Base-by-base conservation (phyloP, 176 grass and related monocot genomes). In the Secale cereale region DNA sequence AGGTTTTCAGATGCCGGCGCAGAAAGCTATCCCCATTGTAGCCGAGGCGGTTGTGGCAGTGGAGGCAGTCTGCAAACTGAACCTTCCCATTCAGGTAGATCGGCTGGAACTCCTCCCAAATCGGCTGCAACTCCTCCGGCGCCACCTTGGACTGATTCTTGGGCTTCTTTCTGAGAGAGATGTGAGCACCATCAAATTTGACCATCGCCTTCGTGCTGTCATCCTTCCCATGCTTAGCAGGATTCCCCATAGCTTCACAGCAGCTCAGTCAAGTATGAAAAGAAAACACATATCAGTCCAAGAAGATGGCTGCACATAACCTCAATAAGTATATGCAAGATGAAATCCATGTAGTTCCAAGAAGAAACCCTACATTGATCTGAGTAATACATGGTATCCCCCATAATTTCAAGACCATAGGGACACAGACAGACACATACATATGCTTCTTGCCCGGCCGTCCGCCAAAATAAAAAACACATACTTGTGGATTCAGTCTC, bases 31-130 rank as follows among this genome's bases (percentile, higher is more conserved):
- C 74, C 1, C 89, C 89, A 15, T 68, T 90, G 80, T 76, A 87
- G 85, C 85, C 68, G 59, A 87, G 78, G 60, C 84, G 89, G 35
- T 56, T 75, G 48, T 19, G 80, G 85, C 89, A 90, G 85, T 86
- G 80, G 15, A 86, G 75, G 80, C 89, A 87, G 60, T 87, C 89
- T 12, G 89, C 89, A 13, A 83, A 87, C 35, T 46, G 67, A 50
- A 87, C 75, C 85, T 87, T 90, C 59, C 89, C 89, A 46, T 80
- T 84, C 59, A 69, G 8, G 73, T 68, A 87, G 59, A 90, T 66
- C 2, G 89, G 89, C 68, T 90, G 86, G 80, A 84, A 90, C 76
- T 90, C 89, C 80, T 90, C 89, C 80, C 89, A 87, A 35, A 50
- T 50, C 5, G 46, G 46, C 46, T 50, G 46, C 46, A 52, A 52